A percentile compares a stretch with the other conserved stretches of the same genome.
phyloP scores from a whole-genome alignment of 2,329 filamentous ascomycete species.

The Ceratocystis colombiana region DNA sequence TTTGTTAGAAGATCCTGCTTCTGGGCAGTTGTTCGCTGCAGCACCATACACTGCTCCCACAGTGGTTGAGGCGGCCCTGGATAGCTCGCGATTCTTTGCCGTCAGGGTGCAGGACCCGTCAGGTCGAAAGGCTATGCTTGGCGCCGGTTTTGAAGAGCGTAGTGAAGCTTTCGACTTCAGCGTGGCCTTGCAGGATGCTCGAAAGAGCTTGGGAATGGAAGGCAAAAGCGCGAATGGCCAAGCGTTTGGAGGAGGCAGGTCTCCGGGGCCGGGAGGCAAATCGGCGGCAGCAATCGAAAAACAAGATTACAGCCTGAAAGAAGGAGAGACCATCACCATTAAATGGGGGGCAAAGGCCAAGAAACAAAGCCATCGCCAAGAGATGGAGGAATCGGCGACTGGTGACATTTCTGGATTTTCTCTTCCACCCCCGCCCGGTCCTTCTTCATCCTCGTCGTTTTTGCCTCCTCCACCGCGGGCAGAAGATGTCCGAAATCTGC shows the following conservation, averaged over 20 bases:
- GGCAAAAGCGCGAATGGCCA: slow-evolving; percentile 28
- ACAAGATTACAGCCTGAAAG: slow-evolving; percentile 75
- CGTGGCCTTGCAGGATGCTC: slow-evolving; percentile 67
- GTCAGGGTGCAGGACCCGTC: slow-evolving; percentile 65
- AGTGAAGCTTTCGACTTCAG: slow-evolving; percentile 79
- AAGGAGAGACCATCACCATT: slow-evolving; percentile 72
- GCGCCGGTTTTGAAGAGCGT: slow-evolving; percentile 79
- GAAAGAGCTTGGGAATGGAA: slow-evolving; percentile 57
- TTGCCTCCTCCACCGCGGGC: slow-evolving; percentile 59
- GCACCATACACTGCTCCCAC: slow-evolving; percentile 60
- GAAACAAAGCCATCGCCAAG: slow-evolving; percentile 30
- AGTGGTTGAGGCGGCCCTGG: slow-evolving; percentile 65
- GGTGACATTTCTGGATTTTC: slow-evolving; percentile 34
- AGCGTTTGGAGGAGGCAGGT: slow-evolving; percentile 27
- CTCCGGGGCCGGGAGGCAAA: slow-evolving; percentile 34
- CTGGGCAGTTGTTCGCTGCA: slow-evolving; percentile 70
- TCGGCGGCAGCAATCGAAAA: slow-evolving; percentile 40
- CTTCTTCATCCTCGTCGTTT: slow-evolving; percentile 34
- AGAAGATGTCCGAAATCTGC: slow-evolving; percentile 50
- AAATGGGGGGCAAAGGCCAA: slow-evolving; percentile 43
- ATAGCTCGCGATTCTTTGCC: slow-evolving; percentile 77
- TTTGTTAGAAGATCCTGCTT: slow-evolving; percentile 64
- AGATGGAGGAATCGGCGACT: slow-evolving; percentile 26
- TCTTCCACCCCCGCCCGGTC: slow-evolving; percentile 54
- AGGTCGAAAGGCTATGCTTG: slow-evolving; percentile 66